Conservation (phyloP, 2,329 filamentous ascomycete species). For the Colletotrichum shisoi region DNA sequence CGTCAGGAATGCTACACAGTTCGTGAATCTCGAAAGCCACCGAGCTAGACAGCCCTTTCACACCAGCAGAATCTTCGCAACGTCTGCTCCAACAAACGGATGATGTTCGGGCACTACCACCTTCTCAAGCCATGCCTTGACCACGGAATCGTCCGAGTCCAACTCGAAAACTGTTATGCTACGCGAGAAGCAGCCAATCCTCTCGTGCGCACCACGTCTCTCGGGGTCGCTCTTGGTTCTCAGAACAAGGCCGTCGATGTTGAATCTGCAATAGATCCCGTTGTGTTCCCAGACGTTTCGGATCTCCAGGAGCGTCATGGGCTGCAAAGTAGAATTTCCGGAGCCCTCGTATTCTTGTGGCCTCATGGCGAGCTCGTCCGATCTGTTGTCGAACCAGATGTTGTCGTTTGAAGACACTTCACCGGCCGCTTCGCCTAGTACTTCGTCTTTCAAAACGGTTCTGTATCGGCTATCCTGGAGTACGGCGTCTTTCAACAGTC, state of each 20-base stretch:
- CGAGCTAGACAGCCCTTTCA: not conserved
- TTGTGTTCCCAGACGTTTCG: not conserved
- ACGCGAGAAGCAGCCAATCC: not conserved
- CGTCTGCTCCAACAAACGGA: not conserved
- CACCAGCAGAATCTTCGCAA: not conserved
- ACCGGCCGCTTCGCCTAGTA: not conserved
- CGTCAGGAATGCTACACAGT: too few species aligned
- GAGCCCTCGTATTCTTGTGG: not conserved
- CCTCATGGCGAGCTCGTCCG: not conserved
- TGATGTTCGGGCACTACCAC: too few species aligned
- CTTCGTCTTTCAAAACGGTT: not conserved
- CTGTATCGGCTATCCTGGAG: not conserved
- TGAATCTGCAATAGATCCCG: not conserved
- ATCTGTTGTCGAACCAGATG: not conserved
- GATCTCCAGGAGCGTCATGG: not conserved
- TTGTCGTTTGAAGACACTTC: too few species aligned
- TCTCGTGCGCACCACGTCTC: not conserved
- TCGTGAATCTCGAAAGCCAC: not conserved
- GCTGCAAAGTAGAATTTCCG: not conserved
- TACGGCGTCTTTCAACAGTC: not conserved
- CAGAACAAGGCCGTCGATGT: not conserved
- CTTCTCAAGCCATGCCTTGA: not conserved
- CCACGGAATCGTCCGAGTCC: not conserved
- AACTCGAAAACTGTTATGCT: not conserved
- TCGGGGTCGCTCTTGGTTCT: not conserved